Conservation (phyloP, 2,329 filamentous ascomycete species). For the Myotisia sp. region DNA sequence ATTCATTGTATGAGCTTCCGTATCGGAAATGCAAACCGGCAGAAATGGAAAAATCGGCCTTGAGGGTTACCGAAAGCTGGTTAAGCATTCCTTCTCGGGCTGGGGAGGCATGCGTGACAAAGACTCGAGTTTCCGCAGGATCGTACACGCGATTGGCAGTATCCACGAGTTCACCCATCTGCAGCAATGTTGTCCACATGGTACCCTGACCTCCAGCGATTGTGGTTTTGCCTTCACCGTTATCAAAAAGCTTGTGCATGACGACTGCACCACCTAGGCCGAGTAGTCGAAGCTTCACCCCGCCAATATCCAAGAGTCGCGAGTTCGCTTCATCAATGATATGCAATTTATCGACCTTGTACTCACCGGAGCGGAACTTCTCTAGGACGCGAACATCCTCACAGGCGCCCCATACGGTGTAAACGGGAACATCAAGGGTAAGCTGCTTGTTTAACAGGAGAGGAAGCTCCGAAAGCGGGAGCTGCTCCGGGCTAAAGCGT, state of each 20-base stretch:
- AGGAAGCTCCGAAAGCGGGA: constrained; percentile 84
- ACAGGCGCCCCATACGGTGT: constrained; percentile 97
- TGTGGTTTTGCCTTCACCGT: constrained; percentile 91
- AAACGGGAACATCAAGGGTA: constrained; percentile 89
- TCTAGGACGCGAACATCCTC: constrained; percentile 96
- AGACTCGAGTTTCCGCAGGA: constrained; percentile 89
- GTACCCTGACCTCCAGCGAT: constrained; percentile 97
- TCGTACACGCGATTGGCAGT: constrained; percentile 98
- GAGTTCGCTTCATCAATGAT: constrained; percentile 98
- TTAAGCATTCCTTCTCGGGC: constrained; percentile 93
- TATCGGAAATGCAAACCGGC: constrained; percentile 97
- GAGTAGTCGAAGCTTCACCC: constrained; percentile 86
- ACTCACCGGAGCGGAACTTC: constrained; percentile 93
- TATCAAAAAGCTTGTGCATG: constrained; percentile 99
- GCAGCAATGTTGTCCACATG: constrained; percentile 97
- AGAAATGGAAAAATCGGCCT: constrained; percentile 96
- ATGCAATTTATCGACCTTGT: constrained; percentile 93
- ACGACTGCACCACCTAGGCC: constrained; percentile 92
- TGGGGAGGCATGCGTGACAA: constrained; percentile 92
- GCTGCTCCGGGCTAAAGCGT: constrained; percentile 64
- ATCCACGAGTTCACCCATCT: constrained; percentile 96
- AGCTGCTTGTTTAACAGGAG: constrained; percentile 76
- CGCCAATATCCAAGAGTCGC: constrained; percentile 83
- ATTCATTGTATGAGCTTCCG: constrained; percentile 98
- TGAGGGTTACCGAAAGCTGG: constrained; percentile 90